Evolutionary conservation across 2,329 filamentous ascomycete genomes (phyloP), one percentile per base, ranked within the genome.

Genomic region (Aspergillus oerlinghausenensis): DNA sequence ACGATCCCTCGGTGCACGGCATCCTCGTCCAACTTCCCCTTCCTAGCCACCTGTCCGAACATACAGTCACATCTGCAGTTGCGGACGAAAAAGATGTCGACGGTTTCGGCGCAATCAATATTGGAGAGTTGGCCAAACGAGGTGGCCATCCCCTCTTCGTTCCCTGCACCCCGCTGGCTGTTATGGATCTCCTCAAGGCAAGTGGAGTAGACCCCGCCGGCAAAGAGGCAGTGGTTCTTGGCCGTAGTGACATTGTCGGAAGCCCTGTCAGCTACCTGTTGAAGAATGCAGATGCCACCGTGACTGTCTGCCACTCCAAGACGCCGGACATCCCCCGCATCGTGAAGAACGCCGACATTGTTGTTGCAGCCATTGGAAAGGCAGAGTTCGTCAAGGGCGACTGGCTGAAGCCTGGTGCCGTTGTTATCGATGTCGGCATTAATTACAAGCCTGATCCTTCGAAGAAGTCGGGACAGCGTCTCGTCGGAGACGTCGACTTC

Each of bases 371-470:
- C 56, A 96, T 99, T 74, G 94, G 94, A 32, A 82, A 90, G 72
- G 82, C 93, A 8, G 84, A 85, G 56, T 96, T 96, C 67, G 88
- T 99, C 70, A 93, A 94, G 77, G 94, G 92, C 63, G 90, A 96
- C 59, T 97, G 92, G 92, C 74, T 99, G 63, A 99, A 97, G 82
- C 86, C 89, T 19, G 94, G 92, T 38, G 91, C 85, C n/a, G 88
- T 99, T 5, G 92, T 99, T 43, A 96, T 99, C 68, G 94, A 99
- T 69, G 94, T 99, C 19, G 94, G 94, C 60, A 99, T 92, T 63
- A 99, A 99, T 80, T 97, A 92, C 80, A 87, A 97, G 56, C 84
- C 90, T 5, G 94, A 99, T 71, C 80, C 86, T 40, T 88, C 88
- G 60, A 96, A 89, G 80, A 97, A 97, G 80, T 95, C 91, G 11